Evolutionary conservation across 176 grass and related monocot genomes (phyloP).

Genomic region (Chrysopogon serrulatus): DNA sequence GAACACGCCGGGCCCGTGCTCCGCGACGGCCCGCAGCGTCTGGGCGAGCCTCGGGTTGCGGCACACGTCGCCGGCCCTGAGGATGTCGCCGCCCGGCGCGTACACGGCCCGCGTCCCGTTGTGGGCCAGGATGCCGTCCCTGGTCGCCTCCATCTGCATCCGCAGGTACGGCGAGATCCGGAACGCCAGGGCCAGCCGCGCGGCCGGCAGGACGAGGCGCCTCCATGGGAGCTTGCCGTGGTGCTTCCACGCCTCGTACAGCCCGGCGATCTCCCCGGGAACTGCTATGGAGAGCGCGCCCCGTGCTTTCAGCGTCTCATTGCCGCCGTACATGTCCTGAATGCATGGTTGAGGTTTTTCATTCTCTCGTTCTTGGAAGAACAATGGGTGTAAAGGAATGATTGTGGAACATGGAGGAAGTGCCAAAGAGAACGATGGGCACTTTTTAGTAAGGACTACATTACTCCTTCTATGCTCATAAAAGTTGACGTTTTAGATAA

Average conservation of each 20-base stretch:
- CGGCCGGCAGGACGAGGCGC: slow-evolving; percentile 52
- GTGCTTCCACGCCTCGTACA: slow-evolving; percentile 70
- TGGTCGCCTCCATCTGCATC: slow-evolving; percentile 64
- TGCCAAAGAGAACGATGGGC: neutral
- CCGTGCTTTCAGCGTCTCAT: slow-evolving; percentile 49
- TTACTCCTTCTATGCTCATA: too few species aligned
- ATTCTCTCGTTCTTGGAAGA: neutral
- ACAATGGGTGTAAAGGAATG: neutral
- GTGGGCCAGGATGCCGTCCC: slow-evolving; percentile 54
- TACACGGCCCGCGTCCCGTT: slow-evolving; percentile 49
- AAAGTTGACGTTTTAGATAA: too few species aligned
- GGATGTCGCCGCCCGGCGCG: slow-evolving; percentile 49
- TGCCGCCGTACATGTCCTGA: slow-evolving; percentile 88
- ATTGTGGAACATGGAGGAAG: neutral
- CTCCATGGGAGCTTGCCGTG: slow-evolving; percentile 86
- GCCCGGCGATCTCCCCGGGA: slow-evolving; percentile 67
- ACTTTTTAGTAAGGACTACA: too few species aligned
- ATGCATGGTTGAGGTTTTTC: neutral
- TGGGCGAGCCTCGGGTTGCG: slow-evolving; percentile 46
- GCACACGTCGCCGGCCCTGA: slow-evolving; percentile 59
- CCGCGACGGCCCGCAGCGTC: slow-evolving; percentile 48
- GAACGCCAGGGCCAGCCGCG: slow-evolving; percentile 60
- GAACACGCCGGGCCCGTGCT: slow-evolving; percentile 49
- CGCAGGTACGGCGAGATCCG: slow-evolving; percentile 70
- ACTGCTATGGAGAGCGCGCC: slow-evolving; percentile 77